phyloP scores from a whole-genome alignment of 768 basidiomycete genomes.

The Kwoniella dejecticola region DNA sequence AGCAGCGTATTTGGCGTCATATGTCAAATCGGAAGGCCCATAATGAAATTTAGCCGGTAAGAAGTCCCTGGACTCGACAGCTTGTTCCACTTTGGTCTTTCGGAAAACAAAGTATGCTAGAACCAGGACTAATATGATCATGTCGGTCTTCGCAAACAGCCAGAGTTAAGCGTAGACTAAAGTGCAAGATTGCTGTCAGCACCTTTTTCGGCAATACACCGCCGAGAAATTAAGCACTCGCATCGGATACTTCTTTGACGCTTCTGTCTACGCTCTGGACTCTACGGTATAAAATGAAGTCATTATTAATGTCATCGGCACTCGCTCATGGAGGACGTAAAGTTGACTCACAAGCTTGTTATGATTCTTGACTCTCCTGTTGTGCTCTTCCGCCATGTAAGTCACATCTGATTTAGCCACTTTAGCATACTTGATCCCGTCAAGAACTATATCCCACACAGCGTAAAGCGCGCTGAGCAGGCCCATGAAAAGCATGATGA shows the following conservation, averaged over 20 bases:
- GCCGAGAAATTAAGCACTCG: too few relatives aligned
- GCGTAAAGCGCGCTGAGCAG: slow-evolving; percentile 40
- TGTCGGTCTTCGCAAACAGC: slow-evolving; percentile 23
- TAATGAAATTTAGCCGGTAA: slow-evolving; percentile 39
- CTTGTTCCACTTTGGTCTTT: slow-evolving; percentile 39
- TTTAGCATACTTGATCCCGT: slow-evolving; percentile 30
- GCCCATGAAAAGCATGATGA: slow-evolving; percentile 44
- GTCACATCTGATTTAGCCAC: slow-evolving; percentile 30
- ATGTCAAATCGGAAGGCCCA: slow-evolving; percentile 25
- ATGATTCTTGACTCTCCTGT: slow-evolving; percentile 1
- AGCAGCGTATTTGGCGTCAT: slow-evolving; percentile 1
- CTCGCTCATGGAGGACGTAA: not conserved
- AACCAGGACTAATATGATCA: slow-evolving; percentile 28
- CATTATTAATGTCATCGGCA: not conserved
- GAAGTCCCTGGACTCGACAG: slow-evolving; percentile 29
- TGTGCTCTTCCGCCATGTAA: slow-evolving; percentile 27
- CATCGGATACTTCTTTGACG: slow-evolving; percentile 7
- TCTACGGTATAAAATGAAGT: not conserved
- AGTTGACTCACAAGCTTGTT: not conserved
- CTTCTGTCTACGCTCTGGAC: slow-evolving; percentile 6
- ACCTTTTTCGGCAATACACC: too few relatives aligned
- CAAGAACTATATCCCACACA: slow-evolving; percentile 39
- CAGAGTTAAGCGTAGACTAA: slow-evolving; percentile 38
- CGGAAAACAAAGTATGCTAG: slow-evolving; percentile 24
- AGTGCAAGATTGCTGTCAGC: too few relatives aligned